Conservation (phyloP, 2,329 filamentous ascomycete genomes). For the Aspergillus uvarum region DNA sequence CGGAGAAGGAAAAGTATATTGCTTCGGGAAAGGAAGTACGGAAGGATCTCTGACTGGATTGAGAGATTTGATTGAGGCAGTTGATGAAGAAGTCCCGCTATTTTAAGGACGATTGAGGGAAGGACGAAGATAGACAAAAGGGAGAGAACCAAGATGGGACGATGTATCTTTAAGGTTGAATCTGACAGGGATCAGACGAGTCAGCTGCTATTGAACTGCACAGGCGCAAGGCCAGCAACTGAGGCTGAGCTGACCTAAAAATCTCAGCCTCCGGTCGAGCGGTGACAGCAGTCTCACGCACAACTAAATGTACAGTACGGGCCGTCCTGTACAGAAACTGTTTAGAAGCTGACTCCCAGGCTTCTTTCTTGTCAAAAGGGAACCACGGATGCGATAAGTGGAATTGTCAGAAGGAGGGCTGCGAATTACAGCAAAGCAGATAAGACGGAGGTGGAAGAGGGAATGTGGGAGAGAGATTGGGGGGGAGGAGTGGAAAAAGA, state of each 20-base stretch:
- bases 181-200: neutral
- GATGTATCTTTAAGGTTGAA: neutral
- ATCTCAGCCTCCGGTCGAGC: conserved; percentile 7
- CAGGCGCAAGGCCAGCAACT: neutral
- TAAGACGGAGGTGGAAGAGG: neutral
- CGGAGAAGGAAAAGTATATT: conserved; percentile 5
- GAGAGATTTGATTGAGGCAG: neutral
- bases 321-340: too few relatives aligned
- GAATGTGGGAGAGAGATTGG: neutral
- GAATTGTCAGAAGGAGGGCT: too few relatives aligned
- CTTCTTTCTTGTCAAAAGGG: too few relatives aligned
- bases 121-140: neutral
- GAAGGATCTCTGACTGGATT: neutral
- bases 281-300: too few relatives aligned
- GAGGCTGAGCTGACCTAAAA: conserved; percentile 7
- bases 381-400: too few relatives aligned
- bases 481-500: neutral
- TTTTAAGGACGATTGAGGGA: neutral
- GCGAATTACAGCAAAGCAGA: too few relatives aligned
- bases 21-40: too few relatives aligned
- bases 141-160: neutral
- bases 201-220: conserved; percentile 6
- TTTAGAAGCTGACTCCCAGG: neutral
- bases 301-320: too few relatives aligned
- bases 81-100: neutral